Conservation (phyloP, 441 rosid species). For the Omphalea diandra region DNA sequence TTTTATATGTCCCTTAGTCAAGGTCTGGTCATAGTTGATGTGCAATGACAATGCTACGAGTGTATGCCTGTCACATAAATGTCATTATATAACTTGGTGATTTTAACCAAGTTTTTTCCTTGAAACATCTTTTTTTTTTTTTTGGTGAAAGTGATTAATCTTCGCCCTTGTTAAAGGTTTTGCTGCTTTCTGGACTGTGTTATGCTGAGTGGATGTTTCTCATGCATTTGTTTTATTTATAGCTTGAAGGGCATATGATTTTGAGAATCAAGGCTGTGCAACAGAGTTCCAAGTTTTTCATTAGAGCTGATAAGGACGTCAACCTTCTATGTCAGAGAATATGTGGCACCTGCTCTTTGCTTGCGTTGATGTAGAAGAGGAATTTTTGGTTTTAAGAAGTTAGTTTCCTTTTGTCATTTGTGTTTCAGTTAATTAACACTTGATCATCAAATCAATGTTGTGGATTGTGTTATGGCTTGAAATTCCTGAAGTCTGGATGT, state of each 20-base stretch:
- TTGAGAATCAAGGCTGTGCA: slow-evolving; percentile 19
- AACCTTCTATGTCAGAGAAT: slow-evolving; percentile 15
- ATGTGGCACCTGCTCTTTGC: slow-evolving; percentile 22
- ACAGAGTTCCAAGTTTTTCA: slow-evolving; percentile 13
- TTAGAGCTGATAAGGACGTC: slow-evolving; percentile 25
- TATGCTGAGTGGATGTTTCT: neutral
- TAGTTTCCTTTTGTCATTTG: slow-evolving; percentile 21
- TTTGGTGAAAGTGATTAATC: neutral
- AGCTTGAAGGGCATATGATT: slow-evolving; percentile 20
- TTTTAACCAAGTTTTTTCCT: too few species aligned
- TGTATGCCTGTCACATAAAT: too few species aligned
- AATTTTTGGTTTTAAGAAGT: slow-evolving; percentile 31
- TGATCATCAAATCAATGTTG: slow-evolving; percentile 35
- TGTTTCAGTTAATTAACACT: slow-evolving; percentile 36
- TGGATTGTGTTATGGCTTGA: slow-evolving; percentile 40
- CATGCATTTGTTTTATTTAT: neutral
- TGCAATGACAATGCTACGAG: neutral
- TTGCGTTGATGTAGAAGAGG: slow-evolving; percentile 31
- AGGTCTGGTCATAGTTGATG: neutral
- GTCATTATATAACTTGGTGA: too few species aligned
- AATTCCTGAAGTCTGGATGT: slow-evolving; percentile 24
- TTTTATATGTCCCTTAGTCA: neutral
- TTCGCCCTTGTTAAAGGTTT: neutral
- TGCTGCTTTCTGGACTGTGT: neutral
- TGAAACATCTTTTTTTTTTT: too few species aligned